Evolutionary conservation across 2,329 filamentous ascomycete genomes (phyloP), one percentile per base, ranked within the genome.

Genomic region (Aureobasidium uvarum): DNA sequence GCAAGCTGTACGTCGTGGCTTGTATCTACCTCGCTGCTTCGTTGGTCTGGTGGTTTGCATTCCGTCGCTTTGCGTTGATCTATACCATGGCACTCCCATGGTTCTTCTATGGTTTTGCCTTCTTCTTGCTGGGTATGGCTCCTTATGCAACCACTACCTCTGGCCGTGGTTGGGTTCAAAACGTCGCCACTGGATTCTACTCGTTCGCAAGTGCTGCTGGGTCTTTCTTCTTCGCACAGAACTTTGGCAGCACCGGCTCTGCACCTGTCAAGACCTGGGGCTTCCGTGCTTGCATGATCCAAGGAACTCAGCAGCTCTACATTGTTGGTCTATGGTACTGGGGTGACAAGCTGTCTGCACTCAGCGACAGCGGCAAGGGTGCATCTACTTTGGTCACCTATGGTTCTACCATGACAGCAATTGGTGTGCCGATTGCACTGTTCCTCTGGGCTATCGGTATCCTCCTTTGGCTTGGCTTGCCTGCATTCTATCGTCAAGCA

Each of bases 291-390:
- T 86, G 86, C 70, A 74, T 85, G 14, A 87, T 89, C 60, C 85
- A 89, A 72, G 87, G 87, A 48, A 86, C 85, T 7, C 86, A 89
- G 71, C 86, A 89, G 71, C 78, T 86, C 68, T 89, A 89, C 73
- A 81, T 87, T 59, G 82, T 86, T 28, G 83, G 81, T 7, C 79
- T 89, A 14, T 89, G 86, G 86, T 88, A 85, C 72, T 89, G 87
- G 87, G 87, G 86, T 36, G 81, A 81, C 8, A 79, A 81, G 66
- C 77, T 87, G 52, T 81, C 82, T 16, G 77, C 77, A 62, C 72
- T 77, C 1, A 79, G 78, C 13, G 72, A 77, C 23, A 77, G 76
- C 25, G 82, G 81, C 13, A 71, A 78, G 52, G 72, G 77, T 1
- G 67, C 68, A 13, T 43, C 64, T 3, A 33, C 67, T 63, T 65